phyloP scores from a whole-genome alignment of 2,329 filamentous ascomycete species.

The Fusarium keratoplasticum region DNA sequence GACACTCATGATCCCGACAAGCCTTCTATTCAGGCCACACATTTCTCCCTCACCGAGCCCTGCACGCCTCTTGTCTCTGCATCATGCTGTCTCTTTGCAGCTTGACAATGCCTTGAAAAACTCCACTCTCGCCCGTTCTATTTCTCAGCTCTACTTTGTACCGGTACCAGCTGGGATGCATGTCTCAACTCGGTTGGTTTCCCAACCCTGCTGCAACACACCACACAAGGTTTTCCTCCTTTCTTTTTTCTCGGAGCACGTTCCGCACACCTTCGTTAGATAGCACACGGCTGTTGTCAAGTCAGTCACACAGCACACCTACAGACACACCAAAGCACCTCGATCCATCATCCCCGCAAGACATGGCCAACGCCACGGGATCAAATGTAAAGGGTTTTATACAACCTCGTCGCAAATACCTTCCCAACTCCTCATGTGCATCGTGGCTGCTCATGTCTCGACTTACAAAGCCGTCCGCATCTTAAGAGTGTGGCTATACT shows the following conservation, averaged over 20 bases:
- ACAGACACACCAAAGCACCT: neutral
- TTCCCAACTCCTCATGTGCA: neutral
- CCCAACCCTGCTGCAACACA: neutral
- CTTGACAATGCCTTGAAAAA: neutral
- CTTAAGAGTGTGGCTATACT: neutral
- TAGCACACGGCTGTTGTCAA: neutral
- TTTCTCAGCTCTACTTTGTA: neutral
- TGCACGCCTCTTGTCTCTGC: neutral
- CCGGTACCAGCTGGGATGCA: neutral
- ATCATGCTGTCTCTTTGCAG: neutral
- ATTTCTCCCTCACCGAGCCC: neutral
- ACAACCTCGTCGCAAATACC: neutral
- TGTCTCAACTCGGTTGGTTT: neutral
- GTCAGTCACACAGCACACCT: neutral
- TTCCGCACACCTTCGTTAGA: neutral
- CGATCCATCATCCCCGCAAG: neutral
- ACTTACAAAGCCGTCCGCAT: neutral
- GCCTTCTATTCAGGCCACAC: neutral
- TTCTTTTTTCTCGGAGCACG: neutral
- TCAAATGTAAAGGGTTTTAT: neutral
- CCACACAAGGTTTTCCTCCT: neutral
- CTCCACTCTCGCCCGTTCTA: neutral
- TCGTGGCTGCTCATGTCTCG: neutral
- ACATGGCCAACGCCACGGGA: neutral
- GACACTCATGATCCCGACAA: neutral